A percentile compares a stretch with the other conserved stretches of the same genome.
Conservation (phyloP, 495 filamentous ascomycete genomes). For the Penicilliopsis zonata region DNA sequence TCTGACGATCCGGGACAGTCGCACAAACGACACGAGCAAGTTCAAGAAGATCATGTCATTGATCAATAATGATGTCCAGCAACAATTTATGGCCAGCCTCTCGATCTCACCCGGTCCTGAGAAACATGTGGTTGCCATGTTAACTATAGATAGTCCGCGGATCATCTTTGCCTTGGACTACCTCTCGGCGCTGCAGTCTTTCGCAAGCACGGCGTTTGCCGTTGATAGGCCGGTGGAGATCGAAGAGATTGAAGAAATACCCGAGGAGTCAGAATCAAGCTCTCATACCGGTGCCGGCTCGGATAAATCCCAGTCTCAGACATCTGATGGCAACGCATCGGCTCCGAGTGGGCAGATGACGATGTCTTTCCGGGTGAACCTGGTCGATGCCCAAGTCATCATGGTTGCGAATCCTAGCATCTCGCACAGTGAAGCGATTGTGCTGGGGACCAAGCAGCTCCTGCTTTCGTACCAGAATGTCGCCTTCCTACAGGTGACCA, state of each 20-base stretch:
- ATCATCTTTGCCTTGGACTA: conserved; percentile 95
- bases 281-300: conserved; percentile 31
- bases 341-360: conserved; percentile 44
- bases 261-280: conserved; percentile 47
- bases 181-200: conserved; percentile 77
- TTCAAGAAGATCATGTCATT: conserved; percentile 97
- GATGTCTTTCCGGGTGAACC: conserved; percentile 81
- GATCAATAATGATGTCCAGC: conserved; percentile 83
- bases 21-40: conserved; percentile 77
- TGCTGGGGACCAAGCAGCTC: conserved; percentile 87
- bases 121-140: conserved; percentile 72
- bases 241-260: conserved; percentile 42
- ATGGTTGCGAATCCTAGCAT: conserved; percentile 89
- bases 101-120: conserved; percentile 83
- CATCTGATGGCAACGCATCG: conserved; percentile 10
- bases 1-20: conserved; percentile 87
- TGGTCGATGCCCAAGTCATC: conserved; percentile 93
- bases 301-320: conserved; percentile 16
- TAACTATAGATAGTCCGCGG: conserved; percentile 91
- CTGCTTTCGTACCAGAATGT: conserved; percentile 90
- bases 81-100: conserved; percentile 93
- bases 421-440: conserved; percentile 85
- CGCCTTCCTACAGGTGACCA: conserved; percentile 77
- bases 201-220: conserved; percentile 56
- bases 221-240: conserved; percentile 46